phyloP scores from a whole-genome alignment of 179 eudicot species.

The Monotropa hypopitys region DNA sequence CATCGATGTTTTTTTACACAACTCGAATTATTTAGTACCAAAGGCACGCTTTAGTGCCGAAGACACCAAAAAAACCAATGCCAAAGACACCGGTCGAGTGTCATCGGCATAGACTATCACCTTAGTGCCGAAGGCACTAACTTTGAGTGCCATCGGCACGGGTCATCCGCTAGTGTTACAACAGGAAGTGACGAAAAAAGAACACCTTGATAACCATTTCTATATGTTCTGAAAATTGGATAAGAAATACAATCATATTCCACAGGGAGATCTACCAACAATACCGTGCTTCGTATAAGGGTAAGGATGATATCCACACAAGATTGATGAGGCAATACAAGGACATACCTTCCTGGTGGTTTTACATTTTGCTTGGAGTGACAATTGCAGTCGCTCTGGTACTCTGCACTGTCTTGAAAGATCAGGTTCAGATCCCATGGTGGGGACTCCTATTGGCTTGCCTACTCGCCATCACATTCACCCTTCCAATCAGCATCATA shows the following conservation, averaged over 20 bases:
- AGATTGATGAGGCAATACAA: slow-evolving; percentile 62
- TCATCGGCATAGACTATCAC: no score
- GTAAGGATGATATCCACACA: slow-evolving; percentile 71
- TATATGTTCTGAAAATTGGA: not conserved
- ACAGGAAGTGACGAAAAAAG: not conserved
- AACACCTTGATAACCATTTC: not conserved
- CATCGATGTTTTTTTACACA: no score
- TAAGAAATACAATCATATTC: not conserved
- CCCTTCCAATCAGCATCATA: slow-evolving; percentile 93
- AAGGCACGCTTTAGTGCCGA: no score
- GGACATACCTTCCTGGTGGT: slow-evolving; percentile 96
- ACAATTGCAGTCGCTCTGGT: slow-evolving; percentile 40
- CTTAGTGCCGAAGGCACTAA: no score
- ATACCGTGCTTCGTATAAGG: slow-evolving; percentile 50
- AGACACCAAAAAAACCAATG: no score
- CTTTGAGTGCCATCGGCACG: no score
- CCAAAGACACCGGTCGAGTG: no score
- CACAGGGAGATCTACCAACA: slow-evolving; percentile 66
- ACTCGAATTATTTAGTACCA: no score
- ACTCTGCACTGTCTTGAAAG: slow-evolving; percentile 47
- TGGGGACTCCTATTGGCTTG: slow-evolving; percentile 85
- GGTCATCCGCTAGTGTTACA: no score
- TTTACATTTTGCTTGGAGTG: slow-evolving; percentile 41
- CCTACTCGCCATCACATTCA: slow-evolving; percentile 58
- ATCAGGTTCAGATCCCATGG: slow-evolving; percentile 74